These are phyloP conservation scores for Hypericum perforatum DNA, from an alignment of 345 rosid species.

Conservation along the genomic window DNA sequence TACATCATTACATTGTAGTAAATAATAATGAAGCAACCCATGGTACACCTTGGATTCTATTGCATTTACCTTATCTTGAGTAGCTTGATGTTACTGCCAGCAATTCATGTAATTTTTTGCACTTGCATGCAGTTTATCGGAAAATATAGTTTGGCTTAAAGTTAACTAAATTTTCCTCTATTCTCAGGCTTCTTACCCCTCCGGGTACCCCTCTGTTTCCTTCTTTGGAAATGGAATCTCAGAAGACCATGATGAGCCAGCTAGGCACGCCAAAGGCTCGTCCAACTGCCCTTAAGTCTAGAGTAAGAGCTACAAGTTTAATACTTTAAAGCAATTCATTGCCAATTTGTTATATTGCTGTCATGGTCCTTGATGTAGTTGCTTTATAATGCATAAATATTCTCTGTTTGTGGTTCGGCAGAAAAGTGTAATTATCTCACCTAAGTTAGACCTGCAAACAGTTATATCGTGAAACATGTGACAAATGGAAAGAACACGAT, in stretches of 20 bases:
- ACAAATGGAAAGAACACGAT: too few species aligned
- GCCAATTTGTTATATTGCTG: neutral
- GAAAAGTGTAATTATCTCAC: too few species aligned
- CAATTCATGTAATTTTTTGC: slow-evolving; percentile 6
- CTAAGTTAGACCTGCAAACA: too few species aligned
- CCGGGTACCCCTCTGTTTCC: slow-evolving; percentile 98
- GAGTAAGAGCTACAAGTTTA: slow-evolving; percentile 44
- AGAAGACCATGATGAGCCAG: slow-evolving; percentile 60
- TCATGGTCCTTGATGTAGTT: too few species aligned
- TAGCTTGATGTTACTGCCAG: too few species aligned
- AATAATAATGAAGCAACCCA: too few species aligned
- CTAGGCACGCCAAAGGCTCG: slow-evolving; percentile 55
- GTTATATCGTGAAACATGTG: too few species aligned
- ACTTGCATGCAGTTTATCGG: neutral
- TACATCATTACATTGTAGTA: too few species aligned
- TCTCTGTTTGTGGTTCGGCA: too few species aligned
- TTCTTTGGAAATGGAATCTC: slow-evolving; percentile 91
- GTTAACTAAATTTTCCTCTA: slow-evolving; percentile 10
- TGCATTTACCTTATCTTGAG: too few species aligned
- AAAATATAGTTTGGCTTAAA: neutral
- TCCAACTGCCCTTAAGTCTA: slow-evolving; percentile 51
- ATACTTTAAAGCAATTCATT: neutral
- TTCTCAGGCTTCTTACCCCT: slow-evolving; percentile 82
- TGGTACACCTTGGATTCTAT: too few species aligned
- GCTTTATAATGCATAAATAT: too few species aligned